A percentile compares a stretch with the other conserved stretches of the same genome.
Conservation (phyloP, 257 asterid genomes). For the Nicotiana obtusifolia region DNA sequence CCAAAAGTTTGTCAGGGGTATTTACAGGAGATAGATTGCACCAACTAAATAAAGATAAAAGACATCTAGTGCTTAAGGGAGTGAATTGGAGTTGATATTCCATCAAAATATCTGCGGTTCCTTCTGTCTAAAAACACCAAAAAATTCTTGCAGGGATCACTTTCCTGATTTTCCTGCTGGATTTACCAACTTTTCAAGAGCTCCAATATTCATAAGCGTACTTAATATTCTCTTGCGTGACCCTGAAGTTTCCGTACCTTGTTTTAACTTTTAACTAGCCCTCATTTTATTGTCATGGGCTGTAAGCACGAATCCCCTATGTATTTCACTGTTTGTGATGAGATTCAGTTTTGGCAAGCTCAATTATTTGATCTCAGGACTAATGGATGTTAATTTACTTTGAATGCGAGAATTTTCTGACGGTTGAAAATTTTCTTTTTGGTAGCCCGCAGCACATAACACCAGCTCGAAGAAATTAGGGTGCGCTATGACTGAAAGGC, state of each 20-base stretch:
- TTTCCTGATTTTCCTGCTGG: slow-evolving; percentile 2
- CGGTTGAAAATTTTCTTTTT: slow-evolving; percentile 17
- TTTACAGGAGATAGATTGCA: not conserved
- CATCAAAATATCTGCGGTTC: not conserved
- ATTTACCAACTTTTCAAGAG: not conserved
- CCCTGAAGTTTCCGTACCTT: not conserved
- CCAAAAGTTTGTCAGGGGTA: not conserved
- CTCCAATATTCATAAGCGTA: not conserved
- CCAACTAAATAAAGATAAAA: not conserved
- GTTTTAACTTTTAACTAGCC: not conserved
- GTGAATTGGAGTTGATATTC: not conserved
- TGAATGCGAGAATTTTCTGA: not conserved
- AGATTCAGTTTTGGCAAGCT: not conserved
- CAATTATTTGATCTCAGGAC: not conserved
- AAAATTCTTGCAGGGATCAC: not conserved
- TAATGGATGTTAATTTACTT: not conserved
- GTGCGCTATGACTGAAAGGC: slow-evolving; percentile 12
- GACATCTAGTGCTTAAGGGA: not conserved
- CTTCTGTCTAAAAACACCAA: not conserved
- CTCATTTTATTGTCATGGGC: not conserved
- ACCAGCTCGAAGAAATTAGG: slow-evolving; percentile 22
- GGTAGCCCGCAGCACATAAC: slow-evolving; percentile 33
- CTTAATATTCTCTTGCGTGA: not conserved
- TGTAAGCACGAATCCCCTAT: not conserved
- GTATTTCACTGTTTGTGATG: not conserved